These are phyloP conservation scores for Aspergillus melleus DNA, from an alignment of 2,329 filamentous ascomycete genomes.

Conservation along the genomic window DNA sequence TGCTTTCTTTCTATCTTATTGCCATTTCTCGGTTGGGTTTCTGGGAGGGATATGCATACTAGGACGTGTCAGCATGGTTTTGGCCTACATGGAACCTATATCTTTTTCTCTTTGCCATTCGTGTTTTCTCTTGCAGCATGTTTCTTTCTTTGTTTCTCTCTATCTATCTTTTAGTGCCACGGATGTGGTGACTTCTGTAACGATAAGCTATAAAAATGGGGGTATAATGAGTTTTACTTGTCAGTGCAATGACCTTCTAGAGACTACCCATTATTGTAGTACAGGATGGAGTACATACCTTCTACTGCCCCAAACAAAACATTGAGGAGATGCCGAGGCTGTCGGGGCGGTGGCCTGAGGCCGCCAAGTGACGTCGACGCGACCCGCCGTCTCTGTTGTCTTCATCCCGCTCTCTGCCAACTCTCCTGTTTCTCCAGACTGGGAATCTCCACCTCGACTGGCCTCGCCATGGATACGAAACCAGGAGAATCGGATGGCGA, in stretches of 20 bases:
- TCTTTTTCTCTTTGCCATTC: constrained; percentile 21
- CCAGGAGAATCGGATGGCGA: constrained; percentile 10
- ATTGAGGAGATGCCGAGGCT: not conserved
- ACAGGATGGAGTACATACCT: not conserved
- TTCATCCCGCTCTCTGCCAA: not conserved
- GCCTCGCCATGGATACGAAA: constrained; percentile 17
- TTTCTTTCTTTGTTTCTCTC: constrained; percentile 5
- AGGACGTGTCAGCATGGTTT: constrained; percentile 25
- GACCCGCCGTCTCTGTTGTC: not conserved
- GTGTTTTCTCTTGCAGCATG: constrained; percentile 22
- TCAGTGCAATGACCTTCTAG: constrained; percentile 1
- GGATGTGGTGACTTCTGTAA: constrained; percentile 31
- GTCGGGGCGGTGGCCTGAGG: not conserved
- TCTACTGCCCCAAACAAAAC: no score
- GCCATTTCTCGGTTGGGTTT: constrained; percentile 27
- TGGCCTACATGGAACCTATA: constrained; percentile 23
- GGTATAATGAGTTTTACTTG: constrained; percentile 12
- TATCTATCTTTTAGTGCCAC: constrained; percentile 11
- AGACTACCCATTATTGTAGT: constrained; percentile 6
- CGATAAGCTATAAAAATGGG: constrained; percentile 39
- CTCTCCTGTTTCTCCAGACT: not conserved
- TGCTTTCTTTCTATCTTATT: constrained; percentile 15
- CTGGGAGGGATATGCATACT: constrained; percentile 27
- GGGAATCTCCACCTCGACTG: not conserved
- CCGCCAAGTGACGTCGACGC: constrained; percentile 18